phyloP scores from a whole-genome alignment of 2,329 filamentous ascomycete species.

The Neofusicoccum parvum region DNA sequence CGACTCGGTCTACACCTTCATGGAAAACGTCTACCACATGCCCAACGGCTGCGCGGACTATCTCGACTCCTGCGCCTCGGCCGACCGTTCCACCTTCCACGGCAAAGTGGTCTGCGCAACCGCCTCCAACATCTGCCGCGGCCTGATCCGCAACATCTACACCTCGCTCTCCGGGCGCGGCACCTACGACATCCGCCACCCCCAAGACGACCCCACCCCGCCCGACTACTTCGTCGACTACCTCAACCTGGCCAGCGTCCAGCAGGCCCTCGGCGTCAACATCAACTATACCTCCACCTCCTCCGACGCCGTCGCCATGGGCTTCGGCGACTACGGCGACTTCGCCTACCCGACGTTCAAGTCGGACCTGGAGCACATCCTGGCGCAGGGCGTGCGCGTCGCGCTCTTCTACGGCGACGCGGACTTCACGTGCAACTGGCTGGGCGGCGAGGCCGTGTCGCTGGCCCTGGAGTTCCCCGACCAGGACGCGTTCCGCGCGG shows the following conservation, averaged over 20 bases:
- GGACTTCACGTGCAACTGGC: constrained; percentile 61
- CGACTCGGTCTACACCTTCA: constrained; percentile 48
- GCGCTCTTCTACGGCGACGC: constrained; percentile 61
- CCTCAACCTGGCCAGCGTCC: constrained; percentile 44
- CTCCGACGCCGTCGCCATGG: constrained; percentile 46
- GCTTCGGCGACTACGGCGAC: constrained; percentile 51
- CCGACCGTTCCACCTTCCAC: constrained; percentile 32
- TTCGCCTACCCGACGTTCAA: constrained; percentile 49
- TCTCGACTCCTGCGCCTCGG: constrained; percentile 50
- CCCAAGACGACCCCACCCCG: constrained; percentile 56
- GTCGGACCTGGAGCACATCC: constrained; percentile 52
- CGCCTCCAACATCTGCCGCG: constrained; percentile 41
- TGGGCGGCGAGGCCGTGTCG: constrained; percentile 74
- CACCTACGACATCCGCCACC: constrained; percentile 58
- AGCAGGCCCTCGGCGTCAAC: constrained; percentile 47
- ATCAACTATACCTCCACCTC: constrained; percentile 53
- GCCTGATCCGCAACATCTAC: constrained; percentile 28
- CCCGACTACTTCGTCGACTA: constrained; percentile 50
- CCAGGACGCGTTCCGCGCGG: constrained; percentile 57
- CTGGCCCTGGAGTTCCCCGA: constrained; percentile 49
- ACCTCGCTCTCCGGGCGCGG: constrained; percentile 45
- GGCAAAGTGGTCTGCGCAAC: constrained; percentile 24
- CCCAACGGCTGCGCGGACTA: constrained; percentile 55
- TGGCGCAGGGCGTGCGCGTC: constrained; percentile 59
- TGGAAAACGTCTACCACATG: constrained; percentile 49